Base-by-base conservation (phyloP, 805 yeast genomes). In the Priceomyces medius region DNA sequence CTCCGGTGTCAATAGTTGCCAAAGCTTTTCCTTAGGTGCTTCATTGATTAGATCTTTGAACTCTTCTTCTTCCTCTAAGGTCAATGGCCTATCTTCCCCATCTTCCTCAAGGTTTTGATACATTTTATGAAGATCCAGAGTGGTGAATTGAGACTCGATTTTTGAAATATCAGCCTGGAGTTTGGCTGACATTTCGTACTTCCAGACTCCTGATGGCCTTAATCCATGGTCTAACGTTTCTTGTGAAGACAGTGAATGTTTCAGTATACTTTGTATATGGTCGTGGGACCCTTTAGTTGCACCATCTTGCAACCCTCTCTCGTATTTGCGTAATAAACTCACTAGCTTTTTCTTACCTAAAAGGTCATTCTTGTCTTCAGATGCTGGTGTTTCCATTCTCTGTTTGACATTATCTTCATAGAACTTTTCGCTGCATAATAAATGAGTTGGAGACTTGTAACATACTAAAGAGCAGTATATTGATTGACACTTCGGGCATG, bases 391-490 rank as follows among this genome's bases (percentile, higher is more conserved):
- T 5, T 33, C 33, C 13, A 37, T 28, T 26, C 13, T 10, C 16
- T 42, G 31, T 20, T 28, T 18, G 4, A 42, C 31, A n/a, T 32
- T 42, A 5, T 10, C 17, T 20, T 20, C 18, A 16, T 42, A 42
- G 27, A 42, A 42, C 5, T 18, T 12, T 32, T 42, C 45, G 12
- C 42, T 20, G 29, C 45, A 42, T 7, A 16, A 13, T 7, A 18
- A 8, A 20, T 42, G 45, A 7, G 28, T 29, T 7, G 38, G 20
- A 12, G 45, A 42, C 12, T 42, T 42, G 28, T 38, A 42, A 21
- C 45, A 42, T 8, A 12, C 21, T 7, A 37, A 18, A 4, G 42
- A 38, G 24, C 45, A 42, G 31, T 42, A 42, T 7, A 18, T 12
- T 7, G 34, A n/a, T 9, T 26, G 4, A 17, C 45, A 42, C 4